Evolutionary conservation across 305 asterid genomes (phyloP).

Genomic region (Fraxinus velutina): DNA sequence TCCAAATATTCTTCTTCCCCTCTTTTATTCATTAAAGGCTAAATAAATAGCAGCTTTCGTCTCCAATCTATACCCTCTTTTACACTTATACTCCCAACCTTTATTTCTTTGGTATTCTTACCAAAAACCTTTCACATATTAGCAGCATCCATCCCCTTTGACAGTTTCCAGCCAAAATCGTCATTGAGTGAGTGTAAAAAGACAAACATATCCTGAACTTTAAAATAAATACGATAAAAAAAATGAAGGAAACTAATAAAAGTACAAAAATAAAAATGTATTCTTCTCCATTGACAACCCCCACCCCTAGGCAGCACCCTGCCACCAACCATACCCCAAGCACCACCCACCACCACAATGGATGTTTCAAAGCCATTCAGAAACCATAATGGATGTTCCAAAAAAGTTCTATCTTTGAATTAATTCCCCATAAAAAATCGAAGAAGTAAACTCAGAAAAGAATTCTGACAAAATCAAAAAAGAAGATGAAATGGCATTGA

Average conservation of each 20-base stretch:
- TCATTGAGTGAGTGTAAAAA: neutral
- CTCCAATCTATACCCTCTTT: neutral
- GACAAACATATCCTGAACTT: neutral
- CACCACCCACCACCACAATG: neutral
- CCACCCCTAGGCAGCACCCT: neutral
- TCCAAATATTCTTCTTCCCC: neutral
- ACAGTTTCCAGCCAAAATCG: neutral
- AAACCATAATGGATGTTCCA: neutral
- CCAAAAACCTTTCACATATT: neutral
- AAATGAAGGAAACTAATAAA: neutral
- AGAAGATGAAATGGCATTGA: neutral
- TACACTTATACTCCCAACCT: neutral
- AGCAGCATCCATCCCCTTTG: neutral
- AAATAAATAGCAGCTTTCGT: neutral
- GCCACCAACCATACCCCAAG: neutral
- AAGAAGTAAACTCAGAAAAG: neutral
- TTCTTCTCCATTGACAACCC: neutral
- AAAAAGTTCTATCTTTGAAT: neutral
- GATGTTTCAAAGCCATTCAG: neutral
- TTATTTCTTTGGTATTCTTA: neutral
- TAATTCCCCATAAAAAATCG: neutral
- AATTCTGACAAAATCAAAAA: neutral
- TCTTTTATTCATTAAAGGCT: neutral
- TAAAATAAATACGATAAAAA: neutral
- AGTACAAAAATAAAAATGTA: neutral